Evolutionary conservation across 768 basidiomycete genomes (phyloP).

Genomic region (Holtermannia corniformis): DNA sequence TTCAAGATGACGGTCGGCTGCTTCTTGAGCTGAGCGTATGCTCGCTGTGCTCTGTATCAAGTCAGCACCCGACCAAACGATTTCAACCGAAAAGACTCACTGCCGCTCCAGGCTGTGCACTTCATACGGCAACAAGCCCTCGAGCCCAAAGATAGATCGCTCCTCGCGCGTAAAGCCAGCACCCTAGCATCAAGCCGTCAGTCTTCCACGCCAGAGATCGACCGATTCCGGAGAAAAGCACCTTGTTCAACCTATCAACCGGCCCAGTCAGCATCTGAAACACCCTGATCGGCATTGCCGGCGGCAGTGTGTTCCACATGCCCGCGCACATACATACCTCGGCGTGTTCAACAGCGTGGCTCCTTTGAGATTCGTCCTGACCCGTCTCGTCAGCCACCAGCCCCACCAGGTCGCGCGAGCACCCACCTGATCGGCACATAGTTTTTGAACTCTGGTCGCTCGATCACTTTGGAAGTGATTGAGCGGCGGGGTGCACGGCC

Average conservation of each 20-base stretch:
- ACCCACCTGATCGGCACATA: neutral
- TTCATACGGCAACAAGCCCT: slow-evolving; percentile 44
- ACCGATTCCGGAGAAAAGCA: too few species aligned
- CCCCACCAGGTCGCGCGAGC: neutral
- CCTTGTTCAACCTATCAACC: neutral
- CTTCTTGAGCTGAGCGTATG: slow-evolving; percentile 53
- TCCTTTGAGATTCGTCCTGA: neutral
- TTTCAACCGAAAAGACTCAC: neutral
- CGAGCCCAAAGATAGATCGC: slow-evolving; percentile 56
- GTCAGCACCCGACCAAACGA: neutral
- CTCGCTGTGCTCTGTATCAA: slow-evolving; percentile 49
- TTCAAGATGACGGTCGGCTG: slow-evolving; percentile 50
- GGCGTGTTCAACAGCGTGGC: neutral
- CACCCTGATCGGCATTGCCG: too few species aligned
- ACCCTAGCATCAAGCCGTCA: slow-evolving; percentile 43
- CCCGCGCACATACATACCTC: neutral
- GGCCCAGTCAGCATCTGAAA: neutral
- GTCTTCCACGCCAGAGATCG: neutral
- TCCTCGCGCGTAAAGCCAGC: slow-evolving; percentile 65
- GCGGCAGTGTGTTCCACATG: too few species aligned
- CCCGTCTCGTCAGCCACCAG: neutral
- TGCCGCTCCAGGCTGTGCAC: slow-evolving; percentile 39
- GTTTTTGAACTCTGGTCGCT: neutral
- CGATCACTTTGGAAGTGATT: neutral
- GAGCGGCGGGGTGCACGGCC: too few species aligned